Evolutionary conservation across 2,329 filamentous ascomycete species (phyloP).

Genomic region (Pseudopyrenochaeta lycopersici): DNA sequence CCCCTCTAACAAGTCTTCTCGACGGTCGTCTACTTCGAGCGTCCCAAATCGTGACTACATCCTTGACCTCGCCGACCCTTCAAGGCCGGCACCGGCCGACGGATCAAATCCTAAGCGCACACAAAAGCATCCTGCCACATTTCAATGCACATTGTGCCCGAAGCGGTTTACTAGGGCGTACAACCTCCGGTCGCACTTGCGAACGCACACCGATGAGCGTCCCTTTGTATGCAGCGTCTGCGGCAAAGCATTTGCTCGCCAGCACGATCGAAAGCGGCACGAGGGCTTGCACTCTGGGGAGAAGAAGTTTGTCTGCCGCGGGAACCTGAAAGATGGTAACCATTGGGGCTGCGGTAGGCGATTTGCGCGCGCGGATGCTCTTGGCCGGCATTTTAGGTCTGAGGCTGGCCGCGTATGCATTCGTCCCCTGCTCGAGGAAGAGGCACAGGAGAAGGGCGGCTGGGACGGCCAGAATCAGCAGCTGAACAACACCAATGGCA

Average conservation of each 20-base stretch:
- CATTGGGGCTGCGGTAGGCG: slow-evolving; percentile 93
- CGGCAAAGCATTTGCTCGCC: slow-evolving; percentile 94
- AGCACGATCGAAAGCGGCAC: slow-evolving; percentile 96
- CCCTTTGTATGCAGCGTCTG: slow-evolving; percentile 98
- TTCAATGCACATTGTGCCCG: slow-evolving; percentile 91
- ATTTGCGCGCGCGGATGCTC: slow-evolving; percentile 93
- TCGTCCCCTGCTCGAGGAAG: slow-evolving; percentile 95
- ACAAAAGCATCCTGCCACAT: slow-evolving; percentile 97
- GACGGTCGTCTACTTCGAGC: slow-evolving; percentile 61
- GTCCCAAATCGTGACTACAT: slow-evolving; percentile 75
- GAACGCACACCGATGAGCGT: slow-evolving; percentile 95
- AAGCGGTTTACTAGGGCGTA: slow-evolving; percentile 97
- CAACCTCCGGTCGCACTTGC: slow-evolving; percentile 92
- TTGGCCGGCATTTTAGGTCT: slow-evolving; percentile 93
- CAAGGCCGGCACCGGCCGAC: slow-evolving; percentile 69
- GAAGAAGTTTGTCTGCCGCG: slow-evolving; percentile 98
- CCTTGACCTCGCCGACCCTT: slow-evolving; percentile 88
- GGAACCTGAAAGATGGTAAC: slow-evolving; percentile 81
- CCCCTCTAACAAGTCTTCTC: slow-evolving; percentile 57
- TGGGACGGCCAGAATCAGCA: slow-evolving; percentile 65
- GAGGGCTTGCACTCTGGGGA: slow-evolving; percentile 96
- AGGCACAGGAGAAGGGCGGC: slow-evolving; percentile 81
- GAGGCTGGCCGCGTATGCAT: slow-evolving; percentile 97
- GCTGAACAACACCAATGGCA: slow-evolving; percentile 60
- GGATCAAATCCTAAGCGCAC: slow-evolving; percentile 73